phyloP scores from a whole-genome alignment of 176 grass and related monocot genomes.

The Avena eriantha region DNA sequence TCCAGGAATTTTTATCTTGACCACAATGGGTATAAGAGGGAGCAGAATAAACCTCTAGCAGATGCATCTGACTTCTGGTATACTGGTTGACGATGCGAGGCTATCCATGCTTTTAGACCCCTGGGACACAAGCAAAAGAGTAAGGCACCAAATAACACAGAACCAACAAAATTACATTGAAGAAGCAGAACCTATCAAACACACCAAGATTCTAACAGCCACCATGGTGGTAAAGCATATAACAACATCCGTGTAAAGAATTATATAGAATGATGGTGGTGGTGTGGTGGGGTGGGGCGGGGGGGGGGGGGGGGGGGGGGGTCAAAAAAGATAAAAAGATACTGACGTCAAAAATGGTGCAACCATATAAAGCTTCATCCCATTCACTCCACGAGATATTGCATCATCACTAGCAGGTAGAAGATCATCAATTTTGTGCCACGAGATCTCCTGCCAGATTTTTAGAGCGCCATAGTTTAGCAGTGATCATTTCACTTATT shows the following conservation, averaged over 20 bases:
- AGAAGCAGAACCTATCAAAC: background rate
- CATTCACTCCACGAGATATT: slow-evolving; percentile 83
- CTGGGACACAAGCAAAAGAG: slow-evolving; percentile 29
- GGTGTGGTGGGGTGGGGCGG: too few relatives aligned
- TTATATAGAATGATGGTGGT: background rate
- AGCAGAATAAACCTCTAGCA: slow-evolving; percentile 71
- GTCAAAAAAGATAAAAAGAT: background rate
- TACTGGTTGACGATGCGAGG: slow-evolving; percentile 47
- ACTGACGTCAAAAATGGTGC: slow-evolving; percentile 92
- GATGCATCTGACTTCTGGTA: slow-evolving; percentile 76
- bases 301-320: background rate
- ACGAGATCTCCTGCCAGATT: slow-evolving; percentile 83
- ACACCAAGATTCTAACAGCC: background rate
- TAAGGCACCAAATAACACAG: slow-evolving; percentile 30
- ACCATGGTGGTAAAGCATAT: background rate
- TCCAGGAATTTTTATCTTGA: slow-evolving; percentile 24
- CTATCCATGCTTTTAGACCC: slow-evolving; percentile 80
- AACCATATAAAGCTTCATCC: slow-evolving; percentile 98
- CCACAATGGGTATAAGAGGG: slow-evolving; percentile 4
- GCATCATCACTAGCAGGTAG: slow-evolving; percentile 81
- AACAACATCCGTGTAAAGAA: background rate
- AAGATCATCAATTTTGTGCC: slow-evolving; percentile 92
- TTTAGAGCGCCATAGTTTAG: slow-evolving; percentile 32
- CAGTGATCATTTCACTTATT: slow-evolving; percentile 20
- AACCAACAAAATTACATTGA: background rate